Conservation (phyloP, 768 basidiomycete species). For the Tricholoma sp. region DNA sequence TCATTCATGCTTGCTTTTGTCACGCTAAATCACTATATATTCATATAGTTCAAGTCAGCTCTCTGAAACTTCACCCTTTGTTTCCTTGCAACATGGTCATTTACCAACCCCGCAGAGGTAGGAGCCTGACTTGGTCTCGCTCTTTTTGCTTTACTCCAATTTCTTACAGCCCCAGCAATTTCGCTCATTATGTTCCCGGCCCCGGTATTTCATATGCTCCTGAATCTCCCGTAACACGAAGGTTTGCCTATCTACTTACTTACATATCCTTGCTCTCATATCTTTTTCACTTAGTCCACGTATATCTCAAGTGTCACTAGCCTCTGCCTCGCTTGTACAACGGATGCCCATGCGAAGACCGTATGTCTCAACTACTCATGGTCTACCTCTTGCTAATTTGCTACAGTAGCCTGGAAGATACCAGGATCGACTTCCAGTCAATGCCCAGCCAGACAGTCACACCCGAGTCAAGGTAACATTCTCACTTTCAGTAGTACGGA, state of each 20-base stretch:
- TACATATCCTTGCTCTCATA: neutral
- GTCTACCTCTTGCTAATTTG: neutral
- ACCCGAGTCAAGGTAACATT: slow-evolving; percentile 42
- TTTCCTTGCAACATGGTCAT: slow-evolving; percentile 23
- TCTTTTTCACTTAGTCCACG: slow-evolving; percentile 9
- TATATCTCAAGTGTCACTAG: slow-evolving; percentile 7
- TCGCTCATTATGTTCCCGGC: slow-evolving; percentile 20
- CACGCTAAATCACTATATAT: neutral
- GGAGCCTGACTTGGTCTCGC: neutral
- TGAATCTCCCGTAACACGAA: slow-evolving; percentile 22
- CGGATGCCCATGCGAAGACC: slow-evolving; percentile 10
- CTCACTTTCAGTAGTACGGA: neutral
- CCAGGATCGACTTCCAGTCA: slow-evolving; percentile 10
- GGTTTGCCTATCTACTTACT: slow-evolving; percentile 12
- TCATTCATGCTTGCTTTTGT: neutral
- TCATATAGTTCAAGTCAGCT: slow-evolving; percentile 11
- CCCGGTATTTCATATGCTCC: slow-evolving; percentile 15
- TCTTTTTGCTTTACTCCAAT: too few relatives aligned
- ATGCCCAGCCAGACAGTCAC: slow-evolving; percentile 35
- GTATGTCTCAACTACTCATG: slow-evolving; percentile 9
- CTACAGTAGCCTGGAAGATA: slow-evolving; percentile 18
- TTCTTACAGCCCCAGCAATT: slow-evolving; percentile 21
- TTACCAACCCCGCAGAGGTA: slow-evolving; percentile 32
- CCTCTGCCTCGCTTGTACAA: slow-evolving; percentile 10
- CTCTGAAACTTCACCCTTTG: slow-evolving; percentile 15